Conservation (phyloP, 2,329 filamentous ascomycete genomes). For the Colletotrichum abscissum region DNA sequence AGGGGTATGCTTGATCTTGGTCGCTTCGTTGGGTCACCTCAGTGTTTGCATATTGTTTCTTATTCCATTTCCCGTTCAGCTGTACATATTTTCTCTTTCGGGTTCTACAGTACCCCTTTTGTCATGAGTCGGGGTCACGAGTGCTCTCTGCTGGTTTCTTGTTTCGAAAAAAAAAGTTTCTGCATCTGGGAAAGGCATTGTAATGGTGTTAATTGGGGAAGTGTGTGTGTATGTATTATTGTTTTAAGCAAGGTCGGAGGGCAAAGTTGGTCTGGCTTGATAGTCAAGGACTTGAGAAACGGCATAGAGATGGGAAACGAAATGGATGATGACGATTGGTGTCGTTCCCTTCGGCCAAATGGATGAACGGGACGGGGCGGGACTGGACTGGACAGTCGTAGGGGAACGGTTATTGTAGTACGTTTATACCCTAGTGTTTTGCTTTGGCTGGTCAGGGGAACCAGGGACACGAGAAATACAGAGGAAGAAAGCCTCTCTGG, state of each 20-base stretch:
- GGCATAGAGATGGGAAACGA: not conserved
- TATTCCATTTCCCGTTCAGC: not conserved
- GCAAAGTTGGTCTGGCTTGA: no score
- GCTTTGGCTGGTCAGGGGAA: constrained; percentile 7
- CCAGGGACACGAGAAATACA: not conserved
- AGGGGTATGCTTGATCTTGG: constrained; percentile 47
- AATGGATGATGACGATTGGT: not conserved
- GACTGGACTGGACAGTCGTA: not conserved
- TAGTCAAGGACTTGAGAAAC: not conserved
- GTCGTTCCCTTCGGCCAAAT: not conserved
- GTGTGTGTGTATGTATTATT: not conserved
- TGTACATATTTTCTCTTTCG: constrained; percentile 10
- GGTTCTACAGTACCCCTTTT: not conserved
- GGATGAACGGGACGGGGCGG: not conserved
- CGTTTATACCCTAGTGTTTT: constrained; percentile 35
- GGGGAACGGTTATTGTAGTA: constrained; percentile 6
- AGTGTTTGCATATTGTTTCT: not conserved
- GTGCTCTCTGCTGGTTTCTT: not conserved
- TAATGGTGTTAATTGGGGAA: constrained; percentile 11
- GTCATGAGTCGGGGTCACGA: not conserved
- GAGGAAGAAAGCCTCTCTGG: not conserved
- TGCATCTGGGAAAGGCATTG: constrained; percentile 4
- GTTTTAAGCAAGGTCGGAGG: not conserved
- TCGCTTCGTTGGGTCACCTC: no score
- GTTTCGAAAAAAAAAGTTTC: not conserved